These are phyloP conservation scores for Graphilbum ipis-grandicollis DNA, from an alignment of 2,329 filamentous ascomycete genomes.

Conservation along the genomic window DNA sequence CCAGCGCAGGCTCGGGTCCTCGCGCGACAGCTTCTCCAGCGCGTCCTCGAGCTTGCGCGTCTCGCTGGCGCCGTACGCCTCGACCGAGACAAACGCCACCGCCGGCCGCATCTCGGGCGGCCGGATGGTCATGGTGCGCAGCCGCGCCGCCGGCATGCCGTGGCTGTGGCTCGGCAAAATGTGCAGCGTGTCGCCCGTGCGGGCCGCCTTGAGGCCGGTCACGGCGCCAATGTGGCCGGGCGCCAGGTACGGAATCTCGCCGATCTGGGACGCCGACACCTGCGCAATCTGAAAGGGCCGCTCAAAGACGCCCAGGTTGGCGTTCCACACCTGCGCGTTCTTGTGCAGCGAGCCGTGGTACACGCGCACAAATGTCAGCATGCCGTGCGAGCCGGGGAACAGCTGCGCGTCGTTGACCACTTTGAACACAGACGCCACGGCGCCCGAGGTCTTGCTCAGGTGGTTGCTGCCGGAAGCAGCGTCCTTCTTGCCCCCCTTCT, in stretches of 20 bases:
- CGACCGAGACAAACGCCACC: conserved; percentile 91
- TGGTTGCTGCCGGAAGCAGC: too few species aligned
- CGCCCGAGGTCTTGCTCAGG: conserved; percentile 12
- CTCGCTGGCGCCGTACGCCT: conserved; percentile 46
- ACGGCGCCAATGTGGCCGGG: conserved; percentile 91
- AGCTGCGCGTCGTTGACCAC: conserved; percentile 71
- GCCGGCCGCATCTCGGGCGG: conserved; percentile 83
- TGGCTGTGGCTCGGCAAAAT: conserved; percentile 42
- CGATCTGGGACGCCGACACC: conserved; percentile 75
- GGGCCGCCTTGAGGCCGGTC: conserved; percentile 72
- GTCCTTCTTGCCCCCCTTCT: conserved; percentile 2
- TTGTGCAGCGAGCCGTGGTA: conserved; percentile 69
- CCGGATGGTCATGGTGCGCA: conserved; percentile 64
- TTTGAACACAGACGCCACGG: conserved; percentile 68
- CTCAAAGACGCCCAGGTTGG: conserved; percentile 64
- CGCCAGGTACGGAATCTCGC: conserved; percentile 64
- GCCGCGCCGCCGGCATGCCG: conserved; percentile 41
- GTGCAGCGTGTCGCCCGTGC: conserved; percentile 85
- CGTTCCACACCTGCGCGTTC: conserved; percentile 70
- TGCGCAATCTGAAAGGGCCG: conserved; percentile 66
- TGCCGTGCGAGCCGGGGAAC: conserved; percentile 37
- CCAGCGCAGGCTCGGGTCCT: conserved; percentile 84
- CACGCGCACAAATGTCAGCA: conserved; percentile 80
- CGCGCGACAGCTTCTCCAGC: conserved; percentile 61
- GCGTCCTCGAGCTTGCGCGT: conserved; percentile 62